Evolutionary conservation across 176 grass and related monocot species (phyloP), one percentile per base, ranked within the genome.

Genomic region (Carex myosuroides): DNA sequence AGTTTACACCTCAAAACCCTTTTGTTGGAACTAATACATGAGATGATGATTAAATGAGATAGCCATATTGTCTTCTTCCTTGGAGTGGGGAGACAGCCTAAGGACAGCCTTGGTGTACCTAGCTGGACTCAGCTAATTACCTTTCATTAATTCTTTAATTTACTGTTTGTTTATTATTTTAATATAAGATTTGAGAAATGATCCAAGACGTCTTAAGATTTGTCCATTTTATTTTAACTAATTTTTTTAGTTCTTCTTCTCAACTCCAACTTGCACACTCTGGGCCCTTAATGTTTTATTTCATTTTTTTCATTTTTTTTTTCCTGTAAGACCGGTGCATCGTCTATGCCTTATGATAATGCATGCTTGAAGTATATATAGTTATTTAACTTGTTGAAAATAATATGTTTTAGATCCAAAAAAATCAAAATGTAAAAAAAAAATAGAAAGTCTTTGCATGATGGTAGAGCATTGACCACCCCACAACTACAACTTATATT

Each of bases 61-160:
- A 63, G 83, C 17, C 8, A 68, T 57, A 17, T 86, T 86, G 83
- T 89, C 84, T 70, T 86, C 29, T 86, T 88, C 75, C 72, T 76
- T 61, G 11, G 64, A 76, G 53, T 16, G 32, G 58, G 79, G 88
- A 53, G 88, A 88, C 88, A 90, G 16, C 18, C 3, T 11, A 80
- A 67, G 67, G 88, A 90, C 91, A 93, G 20, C 57, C 85, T 76
- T 86, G 79, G 88, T 93, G 91, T 88, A 60, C 46, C 73, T 87
- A 88, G 79, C 88, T 90, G 91, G 88, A 61, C 46, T 90, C 64
- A 13, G 58, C 84, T 70, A 46, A 81, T 75, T 75, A 41, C 14
- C 26, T 54, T 29, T 16, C 52, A 48, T 84, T 79, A 54, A 70
- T 70, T 88, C 74, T 84, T 18, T 54, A 83, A 74, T 74, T 74